These are phyloP conservation scores for Piper betle DNA, from an alignment of 164 flowering plant genomes.

Conservation along the genomic window DNA sequence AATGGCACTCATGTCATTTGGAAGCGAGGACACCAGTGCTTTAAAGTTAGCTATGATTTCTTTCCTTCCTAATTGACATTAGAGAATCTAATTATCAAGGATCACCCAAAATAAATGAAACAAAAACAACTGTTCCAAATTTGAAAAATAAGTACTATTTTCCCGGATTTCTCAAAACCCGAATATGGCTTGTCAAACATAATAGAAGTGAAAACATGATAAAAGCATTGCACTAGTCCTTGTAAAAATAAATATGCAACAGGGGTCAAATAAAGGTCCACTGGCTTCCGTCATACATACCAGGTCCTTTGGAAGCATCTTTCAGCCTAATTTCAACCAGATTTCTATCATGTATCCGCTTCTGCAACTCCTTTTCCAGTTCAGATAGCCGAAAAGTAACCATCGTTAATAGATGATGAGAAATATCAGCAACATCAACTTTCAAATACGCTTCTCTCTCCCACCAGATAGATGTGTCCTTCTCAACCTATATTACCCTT, in stretches of 20 bases:
- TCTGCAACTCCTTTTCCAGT: slow-evolving; percentile 42
- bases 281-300: slow-evolving; percentile 16
- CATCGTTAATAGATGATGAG: slow-evolving; percentile 41
- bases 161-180: too few species aligned
- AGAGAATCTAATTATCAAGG: background rate
- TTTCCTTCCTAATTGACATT: slow-evolving; percentile 60
- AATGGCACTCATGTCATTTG: slow-evolving; percentile 64
- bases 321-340: slow-evolving; percentile 45
- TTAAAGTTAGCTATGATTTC: slow-evolving; percentile 73
- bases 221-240: too few species aligned
- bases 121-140: background rate
- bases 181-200: too few species aligned
- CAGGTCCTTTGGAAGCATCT: slow-evolving; percentile 70
- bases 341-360: slow-evolving; percentile 38
- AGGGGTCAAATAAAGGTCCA: background rate
- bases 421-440: slow-evolving; percentile 63
- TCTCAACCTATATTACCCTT: slow-evolving; percentile 51
- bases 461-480: slow-evolving; percentile 59
- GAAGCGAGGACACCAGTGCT: slow-evolving; percentile 72
- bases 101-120: background rate
- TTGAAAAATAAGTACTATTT: too few species aligned
- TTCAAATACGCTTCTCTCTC: slow-evolving; percentile 60
- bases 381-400: slow-evolving; percentile 43
- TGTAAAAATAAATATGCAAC: background rate
- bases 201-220: too few species aligned